Evolutionary conservation across 2,329 filamentous ascomycete species (phyloP).

Genomic region (Penicillium sp.): DNA sequence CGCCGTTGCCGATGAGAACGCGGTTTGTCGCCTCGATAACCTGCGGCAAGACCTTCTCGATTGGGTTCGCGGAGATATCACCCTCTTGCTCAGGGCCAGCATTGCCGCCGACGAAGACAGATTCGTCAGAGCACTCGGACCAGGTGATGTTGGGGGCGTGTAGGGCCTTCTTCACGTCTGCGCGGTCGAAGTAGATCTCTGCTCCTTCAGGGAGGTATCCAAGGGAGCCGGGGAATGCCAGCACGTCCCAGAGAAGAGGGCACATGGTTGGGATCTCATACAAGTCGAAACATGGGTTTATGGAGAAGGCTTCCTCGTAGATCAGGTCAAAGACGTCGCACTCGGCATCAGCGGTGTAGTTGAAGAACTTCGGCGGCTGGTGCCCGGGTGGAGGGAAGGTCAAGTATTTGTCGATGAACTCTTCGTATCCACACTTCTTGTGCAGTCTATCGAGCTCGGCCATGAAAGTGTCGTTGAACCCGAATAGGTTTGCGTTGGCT

Average conservation of each 20-base stretch:
- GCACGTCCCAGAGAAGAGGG: slow-evolving; percentile 67
- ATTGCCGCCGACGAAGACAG: slow-evolving; percentile 47
- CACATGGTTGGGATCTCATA: slow-evolving; percentile 75
- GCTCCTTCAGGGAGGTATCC: slow-evolving; percentile 64
- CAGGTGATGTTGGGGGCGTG: slow-evolving; percentile 55
- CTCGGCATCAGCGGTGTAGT: slow-evolving; percentile 39
- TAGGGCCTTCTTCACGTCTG: slow-evolving; percentile 68
- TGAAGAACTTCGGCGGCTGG: slow-evolving; percentile 62
- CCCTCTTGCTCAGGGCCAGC: slow-evolving; percentile 39
- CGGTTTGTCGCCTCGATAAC: slow-evolving; percentile 60
- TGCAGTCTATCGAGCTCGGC: slow-evolving; percentile 42
- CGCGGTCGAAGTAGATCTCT: slow-evolving; percentile 68
- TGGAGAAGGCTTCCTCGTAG: slow-evolving; percentile 51
- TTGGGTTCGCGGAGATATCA: slow-evolving; percentile 52
- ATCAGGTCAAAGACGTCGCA: slow-evolving; percentile 64
- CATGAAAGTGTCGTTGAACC: slow-evolving; percentile 48
- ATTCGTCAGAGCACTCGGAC: slow-evolving; percentile 36
- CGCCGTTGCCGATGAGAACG: slow-evolving; percentile 73
- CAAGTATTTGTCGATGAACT: slow-evolving; percentile 53
- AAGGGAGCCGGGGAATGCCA: slow-evolving; percentile 59
- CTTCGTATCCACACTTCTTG: slow-evolving; percentile 48
- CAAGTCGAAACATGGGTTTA: slow-evolving; percentile 79
- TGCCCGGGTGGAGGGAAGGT: slow-evolving; percentile 48
- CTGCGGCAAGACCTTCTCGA: slow-evolving; percentile 51
- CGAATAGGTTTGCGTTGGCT: slow-evolving; percentile 45